A percentile compares a stretch with the other conserved stretches of the same genome.
These are phyloP conservation scores for Chytriomyces sp. DNA, from an alignment of 192 early-diverging fungal genomes.

Conservation along the genomic window DNA sequence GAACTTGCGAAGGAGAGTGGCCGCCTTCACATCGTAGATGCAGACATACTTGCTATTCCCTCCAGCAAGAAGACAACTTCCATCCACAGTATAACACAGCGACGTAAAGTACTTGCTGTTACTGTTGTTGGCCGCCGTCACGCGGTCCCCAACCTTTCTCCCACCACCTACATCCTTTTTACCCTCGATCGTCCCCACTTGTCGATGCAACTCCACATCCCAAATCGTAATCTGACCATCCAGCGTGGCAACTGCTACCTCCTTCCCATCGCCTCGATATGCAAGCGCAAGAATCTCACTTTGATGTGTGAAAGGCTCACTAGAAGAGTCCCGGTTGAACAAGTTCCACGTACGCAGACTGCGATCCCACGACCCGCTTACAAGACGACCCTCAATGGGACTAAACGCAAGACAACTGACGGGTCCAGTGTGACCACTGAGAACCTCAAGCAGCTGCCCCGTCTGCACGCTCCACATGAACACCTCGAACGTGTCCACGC, in stretches of 20 bases:
- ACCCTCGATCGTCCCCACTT: conserved; percentile 81
- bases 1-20: conserved; percentile 84
- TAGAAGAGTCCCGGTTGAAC: conserved; percentile 78
- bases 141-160: conserved; percentile 74
- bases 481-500: conserved; percentile 93
- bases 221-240: conserved; percentile 95
- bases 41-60: conserved; percentile 96
- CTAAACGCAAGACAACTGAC: conserved; percentile 85
- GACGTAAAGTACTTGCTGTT: conserved; percentile 90
- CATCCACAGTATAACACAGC: conserved; percentile 93
- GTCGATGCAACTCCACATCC: conserved; percentile 77
- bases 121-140: conserved; percentile 78
- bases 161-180: conserved; percentile 91
- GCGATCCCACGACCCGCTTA: conserved; percentile 91
- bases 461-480: conserved; percentile 99
- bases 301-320: conserved; percentile 78
- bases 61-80: conserved; percentile 86
- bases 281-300: conserved; percentile 86
- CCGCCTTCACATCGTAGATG: conserved; percentile 81
- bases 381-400: conserved; percentile 76
- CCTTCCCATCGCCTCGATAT: conserved; percentile 87
- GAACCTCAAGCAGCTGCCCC: conserved; percentile 93
- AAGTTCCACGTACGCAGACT: conserved; percentile 91
- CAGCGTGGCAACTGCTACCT: conserved; percentile 83
- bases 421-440: conserved; percentile 91